Evolutionary conservation across 306 rosid genomes (phyloP).

Genomic region (Vigna mungo): DNA sequence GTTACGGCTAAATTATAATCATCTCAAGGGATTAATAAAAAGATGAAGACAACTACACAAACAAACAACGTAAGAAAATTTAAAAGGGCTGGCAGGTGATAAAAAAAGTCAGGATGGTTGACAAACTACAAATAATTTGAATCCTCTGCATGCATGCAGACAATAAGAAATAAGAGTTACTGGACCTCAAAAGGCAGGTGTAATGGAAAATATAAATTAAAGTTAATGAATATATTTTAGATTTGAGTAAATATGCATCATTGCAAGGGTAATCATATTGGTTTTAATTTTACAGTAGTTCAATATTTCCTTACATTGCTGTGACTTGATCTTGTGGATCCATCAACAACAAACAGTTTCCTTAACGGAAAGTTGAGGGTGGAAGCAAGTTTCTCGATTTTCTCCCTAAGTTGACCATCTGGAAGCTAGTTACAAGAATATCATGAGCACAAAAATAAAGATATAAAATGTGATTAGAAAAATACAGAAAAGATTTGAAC

Average conservation of each 20-base stretch:
- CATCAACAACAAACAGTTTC: constrained; percentile 96
- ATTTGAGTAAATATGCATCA: constrained; percentile 30
- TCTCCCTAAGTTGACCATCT: constrained; percentile 85
- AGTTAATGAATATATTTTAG: background rate
- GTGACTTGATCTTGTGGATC: constrained; percentile 98
- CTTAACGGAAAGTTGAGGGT: constrained; percentile 88
- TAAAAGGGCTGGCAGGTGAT: background rate
- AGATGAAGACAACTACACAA: background rate
- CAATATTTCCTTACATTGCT: constrained; percentile 84
- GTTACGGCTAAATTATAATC: background rate
- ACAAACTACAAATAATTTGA: background rate
- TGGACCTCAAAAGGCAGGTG: constrained; percentile 1
- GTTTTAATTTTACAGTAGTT: constrained; percentile 29
- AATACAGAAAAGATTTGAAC: background rate
- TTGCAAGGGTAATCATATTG: constrained; percentile 5
- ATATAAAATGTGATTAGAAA: background rate
- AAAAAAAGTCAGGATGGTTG: background rate
- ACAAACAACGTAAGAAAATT: background rate
- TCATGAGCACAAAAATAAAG: constrained; percentile 34
- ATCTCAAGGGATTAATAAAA: background rate
- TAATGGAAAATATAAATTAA: background rate
- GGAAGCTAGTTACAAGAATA: constrained; percentile 75
- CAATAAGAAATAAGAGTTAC: background rate
- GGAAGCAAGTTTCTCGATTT: constrained; percentile 92
- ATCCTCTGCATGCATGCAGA: background rate